A percentile compares a stretch with the other conserved stretches of the same genome.
Conservation (phyloP, 208 protist species). For the Herpetomonas samuelpessoai region DNA sequence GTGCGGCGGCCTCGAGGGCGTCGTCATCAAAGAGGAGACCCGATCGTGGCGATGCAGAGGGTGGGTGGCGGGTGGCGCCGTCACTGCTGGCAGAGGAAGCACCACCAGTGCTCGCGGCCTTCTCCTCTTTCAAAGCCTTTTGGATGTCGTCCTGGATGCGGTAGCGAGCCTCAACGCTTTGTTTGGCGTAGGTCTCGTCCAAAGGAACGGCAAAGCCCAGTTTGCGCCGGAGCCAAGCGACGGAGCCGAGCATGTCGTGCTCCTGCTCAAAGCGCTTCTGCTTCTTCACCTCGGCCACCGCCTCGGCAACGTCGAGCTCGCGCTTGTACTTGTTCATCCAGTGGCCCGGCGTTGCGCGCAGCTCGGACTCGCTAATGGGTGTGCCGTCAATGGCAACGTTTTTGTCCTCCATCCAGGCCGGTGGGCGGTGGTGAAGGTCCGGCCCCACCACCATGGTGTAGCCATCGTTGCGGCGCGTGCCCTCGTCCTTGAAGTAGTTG, state of each 20-base stretch:
- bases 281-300: slow-evolving; percentile 58
- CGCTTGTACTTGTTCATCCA: slow-evolving; percentile 56
- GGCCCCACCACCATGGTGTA: slow-evolving; percentile 21
- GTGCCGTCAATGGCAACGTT: slow-evolving; percentile 73
- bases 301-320: slow-evolving; percentile 76
- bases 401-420: slow-evolving; percentile 82
- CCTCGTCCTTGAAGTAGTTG: slow-evolving; percentile 24
- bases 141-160: slow-evolving; percentile 22
- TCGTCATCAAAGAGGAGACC: not conserved
- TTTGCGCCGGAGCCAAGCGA: slow-evolving; percentile 33
- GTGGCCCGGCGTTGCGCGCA: slow-evolving; percentile 13
- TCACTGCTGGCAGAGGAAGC: not conserved
- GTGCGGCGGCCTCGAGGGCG: not conserved
- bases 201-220: slow-evolving; percentile 46
- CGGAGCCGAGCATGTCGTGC: slow-evolving; percentile 57
- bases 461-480: slow-evolving; percentile 10
- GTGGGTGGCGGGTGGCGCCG: not conserved
- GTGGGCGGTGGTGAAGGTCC: slow-evolving; percentile 53
- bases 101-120: not conserved
- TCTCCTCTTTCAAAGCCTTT: not conserved
- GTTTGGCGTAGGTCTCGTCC: slow-evolving; percentile 41
- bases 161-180: slow-evolving; percentile 34
- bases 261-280: slow-evolving; percentile 40
- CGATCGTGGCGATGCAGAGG: not conserved
- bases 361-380: slow-evolving; percentile 49